Evolutionary conservation across 805 yeast genomes (phyloP), one percentile per base, ranked within the genome.

Genomic region (Kuraishia piskuri): DNA sequence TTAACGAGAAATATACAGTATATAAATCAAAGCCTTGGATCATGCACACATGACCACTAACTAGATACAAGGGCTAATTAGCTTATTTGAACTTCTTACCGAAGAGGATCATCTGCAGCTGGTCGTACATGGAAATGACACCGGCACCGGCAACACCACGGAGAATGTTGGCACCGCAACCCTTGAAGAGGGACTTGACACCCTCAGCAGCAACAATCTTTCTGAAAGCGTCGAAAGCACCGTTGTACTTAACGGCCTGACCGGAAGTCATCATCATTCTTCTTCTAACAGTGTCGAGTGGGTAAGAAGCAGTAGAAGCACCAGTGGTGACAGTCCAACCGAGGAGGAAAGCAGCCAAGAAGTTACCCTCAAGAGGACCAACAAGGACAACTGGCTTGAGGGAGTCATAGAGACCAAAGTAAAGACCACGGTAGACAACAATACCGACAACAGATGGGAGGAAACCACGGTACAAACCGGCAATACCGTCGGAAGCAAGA

Each of bases 111-210:
- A 90, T 77, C 82, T 90, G 97, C 76, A 90, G 81, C 82, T 90
- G 96, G 78, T 91, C 97, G 83, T 91, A 90, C 83, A 91, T 71
- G 81, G 97, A 90, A 77, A 90, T 89, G 69, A 91, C 97, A 88
- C 96, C 96, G 73, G 97, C 97, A 85, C 96, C 96, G 77, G 97
- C 97, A 74, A 90, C 96, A 89, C 97, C 97, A 87, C 97, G 90
- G 78, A 90, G 84, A 84, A 90, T 90, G 94, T 90, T 90, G 77
- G 97, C 97, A 86, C 92, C 96, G 79, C 96, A 90, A 83, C 97
- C 97, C 85, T 89, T 91, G 92, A 90, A 90, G 78, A 90, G 82
- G 68, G 97, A 89, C 58, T 72, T 69, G 68, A 88, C 76, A 89
- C 97, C 97, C 79, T 91, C 97, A 73, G 94, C 90, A 65, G 96